phyloP scores from a whole-genome alignment of 1,284 basidiomycete genomes.

The Xanthoconium separans region DNA sequence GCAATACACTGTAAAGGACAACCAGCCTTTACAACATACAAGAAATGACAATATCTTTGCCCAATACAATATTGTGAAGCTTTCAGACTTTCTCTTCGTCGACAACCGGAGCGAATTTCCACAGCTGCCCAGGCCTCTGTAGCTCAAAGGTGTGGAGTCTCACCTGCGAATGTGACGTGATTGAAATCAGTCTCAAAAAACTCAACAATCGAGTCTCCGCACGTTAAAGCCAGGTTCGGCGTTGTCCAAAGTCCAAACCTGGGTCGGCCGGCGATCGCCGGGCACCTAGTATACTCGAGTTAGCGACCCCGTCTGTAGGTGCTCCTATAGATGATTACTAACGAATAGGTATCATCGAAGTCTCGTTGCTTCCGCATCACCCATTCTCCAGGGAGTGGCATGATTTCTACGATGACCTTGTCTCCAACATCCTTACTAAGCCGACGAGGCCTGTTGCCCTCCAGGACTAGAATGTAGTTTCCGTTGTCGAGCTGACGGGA shows the following conservation, averaged over 20 bases:
- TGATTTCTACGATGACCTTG: neutral
- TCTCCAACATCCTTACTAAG: neutral
- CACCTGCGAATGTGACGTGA: neutral
- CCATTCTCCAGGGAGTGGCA: neutral
- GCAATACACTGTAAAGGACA: too few relatives aligned
- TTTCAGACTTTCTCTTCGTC: neutral
- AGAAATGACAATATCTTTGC: too few relatives aligned
- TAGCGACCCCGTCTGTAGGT: neutral
- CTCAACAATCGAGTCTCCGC: neutral
- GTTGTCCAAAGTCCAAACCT: neutral
- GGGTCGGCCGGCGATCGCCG: neutral
- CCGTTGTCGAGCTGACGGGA: too few relatives aligned
- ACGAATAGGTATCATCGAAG: neutral
- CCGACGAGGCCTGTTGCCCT: neutral
- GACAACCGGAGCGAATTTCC: neutral
- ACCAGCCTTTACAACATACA: too few relatives aligned
- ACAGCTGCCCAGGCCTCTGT: neutral
- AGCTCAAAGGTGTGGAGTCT: neutral
- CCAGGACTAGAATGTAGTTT: too few relatives aligned
- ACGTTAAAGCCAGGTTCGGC: neutral
- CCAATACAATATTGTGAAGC: too few relatives aligned
- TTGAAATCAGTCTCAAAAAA: neutral
- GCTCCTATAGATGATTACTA: neutral
- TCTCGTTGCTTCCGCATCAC: neutral
- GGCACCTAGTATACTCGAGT: neutral